These are phyloP conservation scores for Trametes cubensis DNA, from an alignment of 768 basidiomycete species.

Conservation along the genomic window DNA sequence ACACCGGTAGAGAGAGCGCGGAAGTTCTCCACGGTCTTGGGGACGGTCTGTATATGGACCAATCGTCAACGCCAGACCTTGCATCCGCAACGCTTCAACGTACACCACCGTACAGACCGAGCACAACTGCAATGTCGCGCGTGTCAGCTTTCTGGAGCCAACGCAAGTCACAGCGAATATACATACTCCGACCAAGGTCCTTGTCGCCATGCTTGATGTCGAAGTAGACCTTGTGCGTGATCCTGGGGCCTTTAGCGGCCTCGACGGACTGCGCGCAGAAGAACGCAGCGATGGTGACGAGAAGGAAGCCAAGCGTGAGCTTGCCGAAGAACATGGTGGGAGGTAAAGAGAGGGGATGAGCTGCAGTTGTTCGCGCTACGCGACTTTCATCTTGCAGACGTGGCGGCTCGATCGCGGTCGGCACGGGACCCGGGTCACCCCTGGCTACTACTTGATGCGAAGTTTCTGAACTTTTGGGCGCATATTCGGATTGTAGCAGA, in stretches of 20 bases:
- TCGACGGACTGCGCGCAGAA: slow-evolving; percentile 75
- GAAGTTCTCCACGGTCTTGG: slow-evolving; percentile 98
- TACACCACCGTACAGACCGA: slow-evolving; percentile 91
- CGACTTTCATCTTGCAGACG: slow-evolving; percentile 16
- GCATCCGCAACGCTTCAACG: slow-evolving; percentile 3
- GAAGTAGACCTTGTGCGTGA: slow-evolving; percentile 94
- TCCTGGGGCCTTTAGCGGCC: slow-evolving; percentile 83
- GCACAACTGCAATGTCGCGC: slow-evolving; percentile 53
- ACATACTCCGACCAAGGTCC: slow-evolving; percentile 77
- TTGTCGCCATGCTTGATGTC: slow-evolving; percentile 93
- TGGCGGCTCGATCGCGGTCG: slow-evolving; percentile 21
- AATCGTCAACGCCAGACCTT: not conserved
- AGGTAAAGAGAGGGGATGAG: slow-evolving; percentile 21
- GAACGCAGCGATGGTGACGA: slow-evolving; percentile 66
- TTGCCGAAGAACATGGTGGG: slow-evolving; percentile 59
- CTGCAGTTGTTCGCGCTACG: not conserved
- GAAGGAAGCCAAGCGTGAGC: slow-evolving; percentile 60
- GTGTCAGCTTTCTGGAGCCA: slow-evolving; percentile 14
- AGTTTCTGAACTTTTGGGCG: too few relatives aligned
- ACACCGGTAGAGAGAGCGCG: slow-evolving; percentile 86
- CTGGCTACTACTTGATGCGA: not conserved
- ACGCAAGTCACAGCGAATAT: not conserved
- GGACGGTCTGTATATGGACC: slow-evolving; percentile 66
- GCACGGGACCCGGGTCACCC: slow-evolving; percentile 16
- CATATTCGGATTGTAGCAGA: too few relatives aligned